These are phyloP conservation scores for Gyrodon lividus DNA, from an alignment of 768 basidiomycete genomes.

Conservation along the genomic window DNA sequence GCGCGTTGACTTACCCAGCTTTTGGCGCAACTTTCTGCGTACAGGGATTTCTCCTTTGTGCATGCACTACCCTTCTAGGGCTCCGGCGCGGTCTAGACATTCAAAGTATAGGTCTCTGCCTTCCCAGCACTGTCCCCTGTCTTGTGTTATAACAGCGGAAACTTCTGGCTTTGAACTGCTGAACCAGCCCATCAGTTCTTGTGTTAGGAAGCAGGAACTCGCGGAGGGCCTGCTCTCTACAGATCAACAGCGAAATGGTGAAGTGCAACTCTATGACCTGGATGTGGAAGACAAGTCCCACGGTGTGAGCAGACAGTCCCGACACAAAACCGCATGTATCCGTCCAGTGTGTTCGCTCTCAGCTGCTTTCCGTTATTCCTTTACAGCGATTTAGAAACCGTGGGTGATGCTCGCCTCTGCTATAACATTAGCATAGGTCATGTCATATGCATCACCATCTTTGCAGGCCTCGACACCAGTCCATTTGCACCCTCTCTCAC, in stretches of 20 bases:
- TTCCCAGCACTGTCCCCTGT: constrained; percentile 85
- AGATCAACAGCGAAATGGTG: not conserved
- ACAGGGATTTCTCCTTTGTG: constrained; percentile 50
- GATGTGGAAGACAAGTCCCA: no score
- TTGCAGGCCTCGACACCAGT: constrained; percentile 50
- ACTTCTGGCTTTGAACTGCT: constrained; percentile 38
- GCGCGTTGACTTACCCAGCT: constrained; percentile 71
- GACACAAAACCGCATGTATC: no score
- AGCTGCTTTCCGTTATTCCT: not conserved
- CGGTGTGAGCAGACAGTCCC: no score
- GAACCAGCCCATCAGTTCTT: constrained; percentile 36
- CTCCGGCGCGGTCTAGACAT: constrained; percentile 70
- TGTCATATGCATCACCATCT: constrained; percentile 30
- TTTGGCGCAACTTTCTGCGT: constrained; percentile 76
- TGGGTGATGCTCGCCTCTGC: constrained; percentile 10
- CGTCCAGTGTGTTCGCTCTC: not conserved
- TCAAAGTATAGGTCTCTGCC: constrained; percentile 78
- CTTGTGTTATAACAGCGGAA: constrained; percentile 49
- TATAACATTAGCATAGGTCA: constrained; percentile 4
- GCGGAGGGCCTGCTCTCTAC: not conserved
- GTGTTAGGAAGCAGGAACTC: no score
- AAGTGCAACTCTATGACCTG: no score
- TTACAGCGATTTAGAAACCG: not conserved
- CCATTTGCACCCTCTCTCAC: constrained; percentile 70
- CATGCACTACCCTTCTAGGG: constrained; percentile 64